These are phyloP conservation scores for Botrytis galanthina DNA, from an alignment of 2,329 filamentous ascomycete genomes.

Conservation along the genomic window DNA sequence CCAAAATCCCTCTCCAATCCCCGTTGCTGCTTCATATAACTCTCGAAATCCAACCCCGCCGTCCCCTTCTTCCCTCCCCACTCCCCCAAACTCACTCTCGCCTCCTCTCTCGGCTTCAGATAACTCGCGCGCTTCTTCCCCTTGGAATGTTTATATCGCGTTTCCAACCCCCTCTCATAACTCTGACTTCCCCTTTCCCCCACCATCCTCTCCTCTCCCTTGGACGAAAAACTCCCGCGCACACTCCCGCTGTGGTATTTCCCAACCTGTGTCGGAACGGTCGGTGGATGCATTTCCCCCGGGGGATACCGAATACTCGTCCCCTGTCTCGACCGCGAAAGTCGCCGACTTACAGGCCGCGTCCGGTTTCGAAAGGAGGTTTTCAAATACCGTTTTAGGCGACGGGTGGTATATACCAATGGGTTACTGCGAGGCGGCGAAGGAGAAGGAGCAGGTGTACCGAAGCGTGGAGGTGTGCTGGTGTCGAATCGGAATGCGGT, in stretches of 20 bases:
- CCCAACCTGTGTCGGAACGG: conserved; percentile 1
- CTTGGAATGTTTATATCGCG: conserved; percentile 1
- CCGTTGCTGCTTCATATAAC: conserved; percentile 1
- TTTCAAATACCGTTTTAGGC: background rate
- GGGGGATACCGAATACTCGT: background rate
- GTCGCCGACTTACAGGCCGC: background rate
- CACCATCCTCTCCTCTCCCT: background rate
- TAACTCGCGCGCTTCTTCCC: conserved; percentile 6
- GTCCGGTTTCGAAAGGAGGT: background rate
- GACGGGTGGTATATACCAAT: background rate
- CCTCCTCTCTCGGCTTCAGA: background rate
- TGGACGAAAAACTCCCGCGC: background rate
- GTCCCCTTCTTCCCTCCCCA: background rate
- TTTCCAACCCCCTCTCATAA: background rate
- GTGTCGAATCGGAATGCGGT: background rate
- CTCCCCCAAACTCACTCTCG: background rate
- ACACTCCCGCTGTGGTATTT: conserved; percentile 13
- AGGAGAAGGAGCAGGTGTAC: background rate
- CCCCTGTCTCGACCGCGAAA: background rate
- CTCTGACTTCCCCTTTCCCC: background rate
- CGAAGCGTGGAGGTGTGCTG: background rate
- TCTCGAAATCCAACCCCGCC: background rate
- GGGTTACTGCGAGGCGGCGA: background rate
- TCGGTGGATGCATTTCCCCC: background rate
- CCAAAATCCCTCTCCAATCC: conserved; percentile 16